A percentile compares a stretch with the other conserved stretches of the same genome.
Conservation (phyloP, 2,329 filamentous ascomycete species). For the Aspergillus amoenus region DNA sequence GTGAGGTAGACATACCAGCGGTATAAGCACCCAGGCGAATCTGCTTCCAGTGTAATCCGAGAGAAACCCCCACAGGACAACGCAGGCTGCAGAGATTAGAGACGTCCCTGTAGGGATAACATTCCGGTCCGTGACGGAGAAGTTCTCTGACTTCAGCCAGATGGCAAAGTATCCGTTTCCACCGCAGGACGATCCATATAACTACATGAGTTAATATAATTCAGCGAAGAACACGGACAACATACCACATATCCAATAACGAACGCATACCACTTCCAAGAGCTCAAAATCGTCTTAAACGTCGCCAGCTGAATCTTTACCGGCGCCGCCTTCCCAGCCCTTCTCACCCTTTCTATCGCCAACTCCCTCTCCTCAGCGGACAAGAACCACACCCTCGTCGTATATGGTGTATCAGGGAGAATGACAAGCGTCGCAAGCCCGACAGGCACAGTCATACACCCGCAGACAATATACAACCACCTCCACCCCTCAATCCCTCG, state of each 20-base stretch:
- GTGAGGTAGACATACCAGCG: constrained; percentile 11
- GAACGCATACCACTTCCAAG: constrained; percentile 27
- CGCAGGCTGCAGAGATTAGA: constrained; percentile 16
- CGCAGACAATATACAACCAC: constrained; percentile 4
- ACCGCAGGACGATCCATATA: constrained; percentile 30
- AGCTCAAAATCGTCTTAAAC: background rate
- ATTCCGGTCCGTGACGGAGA: constrained; percentile 23
- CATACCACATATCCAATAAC: constrained; percentile 27
- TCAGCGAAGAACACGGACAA: too few relatives aligned
- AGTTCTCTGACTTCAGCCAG: constrained; percentile 22
- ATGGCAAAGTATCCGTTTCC: constrained; percentile 22
- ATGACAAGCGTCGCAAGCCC: background rate
- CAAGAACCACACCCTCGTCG: background rate
- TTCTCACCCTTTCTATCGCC: background rate
- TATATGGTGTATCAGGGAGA: constrained; percentile 1
- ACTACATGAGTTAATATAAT: background rate
- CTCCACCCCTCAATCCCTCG: background rate
- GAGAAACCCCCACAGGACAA: constrained; percentile 19
- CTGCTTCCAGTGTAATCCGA: constrained; percentile 17
- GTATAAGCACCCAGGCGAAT: constrained; percentile 19
- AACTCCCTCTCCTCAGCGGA: background rate
- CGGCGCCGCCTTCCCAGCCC: background rate
- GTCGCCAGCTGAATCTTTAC: background rate
- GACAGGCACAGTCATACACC: constrained; percentile 1
- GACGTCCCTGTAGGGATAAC: constrained; percentile 20